Evolutionary conservation across 208 protist genomes (phyloP), one percentile per base, ranked within the genome.

Genomic region (Perkinsela sp.): DNA sequence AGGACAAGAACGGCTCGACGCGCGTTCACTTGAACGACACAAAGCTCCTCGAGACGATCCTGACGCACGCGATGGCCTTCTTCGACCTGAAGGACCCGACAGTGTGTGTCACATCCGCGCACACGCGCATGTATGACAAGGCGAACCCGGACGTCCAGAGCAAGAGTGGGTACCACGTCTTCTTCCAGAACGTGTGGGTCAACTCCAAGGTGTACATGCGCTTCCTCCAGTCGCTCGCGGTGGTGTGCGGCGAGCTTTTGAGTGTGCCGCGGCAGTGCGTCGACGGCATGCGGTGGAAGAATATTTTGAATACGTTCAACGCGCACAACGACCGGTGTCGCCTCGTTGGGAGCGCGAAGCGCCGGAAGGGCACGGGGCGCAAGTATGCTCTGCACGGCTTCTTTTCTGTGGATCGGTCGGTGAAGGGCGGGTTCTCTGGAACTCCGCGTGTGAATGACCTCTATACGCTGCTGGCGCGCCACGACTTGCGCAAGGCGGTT

Each of bases 101-200:
- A 22, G 67, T 22, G 29, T 29, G 28, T 31, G 67, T 68, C 29
- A 68, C 67, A 22, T 22, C 28, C 29, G 2, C 13, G 13, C 67
- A 68, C 29, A 22, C 13, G 13, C 67, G 16, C 29, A 16, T 29
- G 67, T 30, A 29, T 22, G 67, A 68, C 67, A 31, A 68, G 67
- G 16, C 16, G 67, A 29, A 68, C 67, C 67, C 2, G 29, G 67
- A 28, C 67, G 67, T 31, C n/a, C 29, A 16, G 15, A 32, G 30
- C 30, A 68, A 68, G 67, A 32, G 13, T 6, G 67, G 67, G 15
- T 68, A 32, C n/a, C 67, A 22, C 15, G n/a, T 68, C 2, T 68
- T 30, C n/a, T 68, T 68, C n/a, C 67, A 68, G 67, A 6, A 31
- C 29, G 16, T 68, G 6, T 68, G 40, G 40, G 40, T 57, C 13